Conservation (phyloP, 1,139 yeast genomes). For the Pichia sp. region DNA sequence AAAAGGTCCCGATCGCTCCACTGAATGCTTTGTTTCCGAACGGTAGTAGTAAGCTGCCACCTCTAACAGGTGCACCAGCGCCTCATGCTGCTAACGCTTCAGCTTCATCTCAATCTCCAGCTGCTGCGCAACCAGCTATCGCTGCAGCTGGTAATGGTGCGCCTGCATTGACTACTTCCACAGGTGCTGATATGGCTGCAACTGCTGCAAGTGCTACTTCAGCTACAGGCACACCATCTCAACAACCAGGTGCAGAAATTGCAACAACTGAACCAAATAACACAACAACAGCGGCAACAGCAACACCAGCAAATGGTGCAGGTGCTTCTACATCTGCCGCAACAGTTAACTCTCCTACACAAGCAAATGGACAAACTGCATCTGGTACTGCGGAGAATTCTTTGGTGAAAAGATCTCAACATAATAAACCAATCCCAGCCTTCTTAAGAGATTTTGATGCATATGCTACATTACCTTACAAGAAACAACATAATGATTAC, state of each 20-base stretch:
- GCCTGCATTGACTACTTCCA: not conserved
- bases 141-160: not conserved
- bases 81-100: not conserved
- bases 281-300: not conserved
- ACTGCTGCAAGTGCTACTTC: not conserved
- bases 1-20: not conserved
- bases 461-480: slow-evolving; percentile 67
- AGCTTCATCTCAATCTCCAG: not conserved
- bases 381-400: slow-evolving; percentile 20
- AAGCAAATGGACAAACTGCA: not conserved
- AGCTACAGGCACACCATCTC: not conserved
- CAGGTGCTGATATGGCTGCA: not conserved
- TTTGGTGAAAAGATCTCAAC: slow-evolving; percentile 42
- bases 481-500: slow-evolving; percentile 81
- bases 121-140: not conserved
- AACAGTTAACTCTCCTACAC: not conserved
- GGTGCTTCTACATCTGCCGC: not conserved
- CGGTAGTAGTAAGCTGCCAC: not conserved
- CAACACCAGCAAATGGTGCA: not conserved
- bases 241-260: not conserved
- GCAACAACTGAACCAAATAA: not conserved
- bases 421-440: slow-evolving; percentile 71
- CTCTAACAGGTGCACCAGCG: not conserved
- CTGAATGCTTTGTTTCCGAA: not conserved
- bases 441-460: slow-evolving; percentile 80